Base-by-base conservation (phyloP, 129 eudicot genomes). In the Pulicaria dysenterica region DNA sequence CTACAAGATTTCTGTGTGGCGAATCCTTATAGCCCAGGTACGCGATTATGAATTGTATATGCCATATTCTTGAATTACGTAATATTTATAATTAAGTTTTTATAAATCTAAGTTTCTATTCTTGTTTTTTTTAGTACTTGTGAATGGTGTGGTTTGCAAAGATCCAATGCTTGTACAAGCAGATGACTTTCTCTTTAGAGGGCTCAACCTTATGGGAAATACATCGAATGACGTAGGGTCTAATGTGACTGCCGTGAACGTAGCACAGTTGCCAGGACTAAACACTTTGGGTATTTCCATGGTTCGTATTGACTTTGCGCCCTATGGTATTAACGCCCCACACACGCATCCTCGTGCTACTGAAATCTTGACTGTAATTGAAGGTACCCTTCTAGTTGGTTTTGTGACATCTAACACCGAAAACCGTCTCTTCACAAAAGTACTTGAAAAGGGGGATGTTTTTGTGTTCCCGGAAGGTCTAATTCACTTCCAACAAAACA, bases 251-350 rank as follows among this genome's bases (percentile, higher is more conserved):
- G 58, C 80, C 1, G 79, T 82, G 11, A 63, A 48, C 9, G 83
- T 68, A 15, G n/a, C 9, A n/a, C 50, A 78, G 17, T 10, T 83
- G 13, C 74, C 80, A 0, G 86, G 86, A 12, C 83, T 83, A 50
- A 82, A 82, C 74, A 82, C 86, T 36, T 58, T 82, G 0, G 83
- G 86, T 4, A 73, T 83, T 16, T 73, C 83, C 39, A 61, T 83
- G 77, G 86, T 54, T 6, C 85, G 82, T 15, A 40, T 81, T 2
- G 85, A 81, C 64, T 81, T 50, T 46, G 82, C 76, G 0, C 79
- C 80, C 0, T 4, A 24, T 59, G 83, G 83, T 4, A 64, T 73
- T 15, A 70, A 75, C 58, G 59, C 81, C 8, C 81, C 78, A 36
- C 81, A 44, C 46, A 64, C 72, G 9, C 79, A 74, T 15, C 73